Base-by-base conservation (phyloP, 148 eudicot species). In the Rhododendron williamsianum region DNA sequence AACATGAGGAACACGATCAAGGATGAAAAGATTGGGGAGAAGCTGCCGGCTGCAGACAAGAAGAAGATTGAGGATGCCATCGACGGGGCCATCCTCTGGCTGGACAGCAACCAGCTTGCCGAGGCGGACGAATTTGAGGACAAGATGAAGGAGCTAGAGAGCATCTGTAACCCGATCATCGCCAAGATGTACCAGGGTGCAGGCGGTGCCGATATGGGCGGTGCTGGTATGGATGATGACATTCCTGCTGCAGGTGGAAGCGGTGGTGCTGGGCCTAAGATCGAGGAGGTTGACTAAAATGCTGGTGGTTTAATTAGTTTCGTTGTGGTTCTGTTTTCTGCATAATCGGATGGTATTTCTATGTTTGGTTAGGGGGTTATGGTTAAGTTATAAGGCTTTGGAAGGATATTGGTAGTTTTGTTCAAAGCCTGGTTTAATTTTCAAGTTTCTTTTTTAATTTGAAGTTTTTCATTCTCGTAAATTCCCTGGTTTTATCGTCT, bases 41-140 rank as follows among this genome's bases (percentile, higher is more conserved):
- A 87, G 38, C 60, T 89, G 15, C 21, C 58, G 4, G 36, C 85
- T 6, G 81, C 84, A 23, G 91, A 89, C 3, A 87, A 89, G 84
- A 67, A 85, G 73, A 87, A 82, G 84, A 87, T 89, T 27, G 89
- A 89, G 84, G 88, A 89, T 69, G 91, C 91, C 4, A 76, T 89
- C 3, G 91, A 89, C 12, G 79, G 86, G 82, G 67, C 87, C 27
- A 84, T 87, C 69, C 84, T 72, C 80, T 89, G 91, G 91, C 51
- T 89, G 83, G 91, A 89, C 13, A n/a, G 87, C 36, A 89, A 89
- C 84, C 91, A 89, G 84, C 82, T 87, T 65, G 89, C 89, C 0
- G 91, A 89, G 74, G 87, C 86, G 3, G 88, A 88, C 5, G 88
- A 88, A 30, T 86, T 88, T 43, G 86, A 88, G 25, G 87, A 89